Conservation (phyloP, 1,284 basidiomycete species). For the Sporisorium scitamineum region DNA sequence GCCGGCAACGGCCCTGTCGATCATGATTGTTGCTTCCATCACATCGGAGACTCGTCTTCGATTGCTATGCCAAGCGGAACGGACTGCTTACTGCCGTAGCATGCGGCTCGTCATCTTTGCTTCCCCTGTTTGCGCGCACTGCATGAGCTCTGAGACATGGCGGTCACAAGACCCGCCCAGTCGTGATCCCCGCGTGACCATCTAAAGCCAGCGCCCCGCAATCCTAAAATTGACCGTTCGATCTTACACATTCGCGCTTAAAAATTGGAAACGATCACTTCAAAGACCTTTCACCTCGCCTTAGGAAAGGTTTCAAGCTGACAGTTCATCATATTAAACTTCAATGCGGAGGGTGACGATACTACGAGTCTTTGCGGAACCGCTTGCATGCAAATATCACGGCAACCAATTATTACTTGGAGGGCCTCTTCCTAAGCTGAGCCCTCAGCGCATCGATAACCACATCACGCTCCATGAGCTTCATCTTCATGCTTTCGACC, state of each 20-base stretch:
- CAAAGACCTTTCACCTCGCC: neutral
- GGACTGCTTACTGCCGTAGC: neutral
- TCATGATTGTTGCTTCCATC: neutral
- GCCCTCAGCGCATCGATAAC: constrained; percentile 20
- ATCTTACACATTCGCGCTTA: neutral
- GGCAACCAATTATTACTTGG: neutral
- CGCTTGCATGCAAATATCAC: neutral
- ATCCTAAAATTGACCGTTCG: constrained; percentile 3
- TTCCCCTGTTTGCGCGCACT: neutral
- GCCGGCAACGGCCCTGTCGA: neutral
- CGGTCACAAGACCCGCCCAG: neutral
- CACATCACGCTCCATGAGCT: constrained; percentile 20
- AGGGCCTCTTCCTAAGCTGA: neutral
- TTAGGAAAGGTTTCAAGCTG: neutral
- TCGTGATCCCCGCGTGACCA: neutral
- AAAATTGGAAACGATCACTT: neutral
- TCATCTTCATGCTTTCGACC: constrained; percentile 1
- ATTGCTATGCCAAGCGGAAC: too few relatives aligned
- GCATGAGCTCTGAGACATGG: neutral
- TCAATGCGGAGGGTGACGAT: neutral
- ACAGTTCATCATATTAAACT: neutral
- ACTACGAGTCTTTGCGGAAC: neutral
- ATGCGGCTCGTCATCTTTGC: neutral
- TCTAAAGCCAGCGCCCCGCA: neutral
- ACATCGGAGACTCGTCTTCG: neutral